A percentile compares a stretch with the other conserved stretches of the same genome.
Conservation (phyloP, 495 filamentous ascomycete genomes). For the Sordaria brevicollis region DNA sequence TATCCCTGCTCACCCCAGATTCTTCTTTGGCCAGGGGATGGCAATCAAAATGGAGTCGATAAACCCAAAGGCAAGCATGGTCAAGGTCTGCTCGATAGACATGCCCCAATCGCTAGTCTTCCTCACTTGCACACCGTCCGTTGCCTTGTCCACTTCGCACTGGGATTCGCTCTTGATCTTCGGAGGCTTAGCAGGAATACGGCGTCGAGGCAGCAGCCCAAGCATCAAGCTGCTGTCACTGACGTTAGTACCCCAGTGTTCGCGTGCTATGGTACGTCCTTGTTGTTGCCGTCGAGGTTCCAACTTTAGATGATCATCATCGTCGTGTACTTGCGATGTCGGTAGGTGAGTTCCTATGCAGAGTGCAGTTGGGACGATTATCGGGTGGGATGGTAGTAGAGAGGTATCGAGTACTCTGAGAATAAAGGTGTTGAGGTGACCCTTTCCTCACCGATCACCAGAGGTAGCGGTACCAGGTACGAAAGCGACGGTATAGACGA, state of each 20-base stretch:
- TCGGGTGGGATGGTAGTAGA: not conserved
- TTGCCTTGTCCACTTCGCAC: not conserved
- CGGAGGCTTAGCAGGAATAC: not conserved
- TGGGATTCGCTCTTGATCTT: not conserved
- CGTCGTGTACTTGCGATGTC: not conserved
- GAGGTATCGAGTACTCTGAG: not conserved
- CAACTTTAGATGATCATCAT: not conserved
- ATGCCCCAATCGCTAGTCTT: not conserved
- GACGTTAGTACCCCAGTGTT: not conserved
- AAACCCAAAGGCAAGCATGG: not conserved
- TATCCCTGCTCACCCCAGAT: slow-evolving; percentile 20
- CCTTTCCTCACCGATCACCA: not conserved
- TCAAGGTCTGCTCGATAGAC: not conserved
- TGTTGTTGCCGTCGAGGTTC: not conserved
- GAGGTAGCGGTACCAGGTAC: not conserved
- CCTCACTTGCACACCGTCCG: not conserved
- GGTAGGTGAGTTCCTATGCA: not conserved
- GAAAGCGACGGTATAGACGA: not conserved
- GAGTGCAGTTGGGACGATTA: not conserved
- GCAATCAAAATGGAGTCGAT: not conserved
- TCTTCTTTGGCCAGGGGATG: slow-evolving; percentile 4
- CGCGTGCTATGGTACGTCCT: not conserved
- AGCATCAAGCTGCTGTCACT: not conserved
- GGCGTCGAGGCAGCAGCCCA: not conserved
- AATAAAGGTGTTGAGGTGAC: not conserved